Evolutionary conservation across 225 moss, liverwort and hornwort species (phyloP), one percentile per base, ranked within the genome.

Genomic region (Polytrichum commune): DNA sequence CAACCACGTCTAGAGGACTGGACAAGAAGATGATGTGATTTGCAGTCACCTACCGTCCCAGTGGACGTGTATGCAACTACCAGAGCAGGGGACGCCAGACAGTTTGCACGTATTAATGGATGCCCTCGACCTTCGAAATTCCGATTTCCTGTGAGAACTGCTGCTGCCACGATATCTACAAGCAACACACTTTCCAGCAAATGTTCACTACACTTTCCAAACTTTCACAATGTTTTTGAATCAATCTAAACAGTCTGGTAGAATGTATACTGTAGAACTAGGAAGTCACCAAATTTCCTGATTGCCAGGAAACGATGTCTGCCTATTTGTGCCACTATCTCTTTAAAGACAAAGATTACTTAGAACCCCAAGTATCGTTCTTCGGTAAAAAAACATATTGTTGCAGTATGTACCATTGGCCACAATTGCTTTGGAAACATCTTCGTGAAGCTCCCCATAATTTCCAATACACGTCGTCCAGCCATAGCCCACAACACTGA

Each of bases 391-490:
- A 38, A n/a, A 66, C n/a, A 6, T 22, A 19, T 53, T 20, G 46
- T 63, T 58, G 69, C 8, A 76, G 55, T 19, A 22, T 16, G 54
- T 75, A 94, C 92, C 92, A 30, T 82, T 80, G 19, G 89, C 88
- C 57, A 78, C 53, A 75, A 96, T 90, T 25, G 86, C 81, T 60
- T 80, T 33, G 30, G 88, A 57, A 65, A 96, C 96, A 63, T 83
- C 77, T 79, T 93, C 88, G 75, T 90, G 85, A 60, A 96, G 92
- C 55, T 96, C 96, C 56, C 96, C 96, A 63, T 92, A 96, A 67
- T 96, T 96, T 54, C 93, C 96, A 25, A 96, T 96, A 82, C 96
- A 96, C 4, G 93, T 96, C 24, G 96, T 93, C 73, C 96, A 96
- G 19, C 93, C 96, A 74, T 96, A 96, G 67, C 93, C 96, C 26